Percentiles rank a stretch among this genome's conserved stretches.
Evolutionary conservation across 768 basidiomycete genomes (phyloP).

Genomic region (Suillus bovinus): DNA sequence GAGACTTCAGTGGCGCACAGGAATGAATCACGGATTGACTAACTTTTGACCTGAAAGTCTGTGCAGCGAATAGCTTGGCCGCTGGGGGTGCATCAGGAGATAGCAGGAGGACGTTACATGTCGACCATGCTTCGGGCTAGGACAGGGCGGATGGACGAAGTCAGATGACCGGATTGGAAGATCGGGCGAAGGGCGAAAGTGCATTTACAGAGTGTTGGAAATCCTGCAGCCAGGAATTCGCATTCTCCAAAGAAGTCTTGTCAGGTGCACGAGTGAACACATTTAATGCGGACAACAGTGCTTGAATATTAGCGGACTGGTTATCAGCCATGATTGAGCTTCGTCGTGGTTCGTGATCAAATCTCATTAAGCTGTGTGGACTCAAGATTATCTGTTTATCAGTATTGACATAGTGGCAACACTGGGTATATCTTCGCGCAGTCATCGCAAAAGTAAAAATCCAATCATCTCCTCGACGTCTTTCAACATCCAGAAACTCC

Average conservation of each 20-base stretch:
- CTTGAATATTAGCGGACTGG: conserved; percentile 52
- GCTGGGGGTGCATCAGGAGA: conserved; percentile 74
- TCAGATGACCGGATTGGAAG: conserved; percentile 66
- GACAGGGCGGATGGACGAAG: conserved; percentile 58
- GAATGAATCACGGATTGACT: conserved; percentile 26
- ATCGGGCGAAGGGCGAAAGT: conserved; percentile 64
- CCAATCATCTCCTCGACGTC: conserved; percentile 27
- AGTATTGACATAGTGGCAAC: conserved; percentile 36
- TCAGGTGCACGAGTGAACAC: conserved; percentile 84
- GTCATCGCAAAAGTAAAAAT: conserved; percentile 17
- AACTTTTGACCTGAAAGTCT: conserved; percentile 95
- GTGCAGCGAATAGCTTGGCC: conserved; percentile 92
- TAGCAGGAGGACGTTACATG: conserved; percentile 88
- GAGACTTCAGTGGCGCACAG: conserved; percentile 28
- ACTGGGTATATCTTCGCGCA: conserved; percentile 36
- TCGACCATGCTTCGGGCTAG: conserved; percentile 96
- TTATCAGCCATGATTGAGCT: conserved; percentile 44
- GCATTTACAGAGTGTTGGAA: conserved; percentile 99
- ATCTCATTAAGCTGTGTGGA: neutral
- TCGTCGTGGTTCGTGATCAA: conserved; percentile 5
- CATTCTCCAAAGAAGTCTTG: conserved; percentile 77
- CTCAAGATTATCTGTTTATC: conserved; percentile 28
- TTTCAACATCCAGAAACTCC: conserved; percentile 25
- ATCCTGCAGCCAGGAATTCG: conserved; percentile 95
- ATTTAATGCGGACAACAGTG: conserved; percentile 72